Percentiles rank a stretch among this genome's conserved stretches.
These are phyloP conservation scores for Pyrus hybrid DNA, from an alignment of 331 rosid species.

Conservation along the genomic window DNA sequence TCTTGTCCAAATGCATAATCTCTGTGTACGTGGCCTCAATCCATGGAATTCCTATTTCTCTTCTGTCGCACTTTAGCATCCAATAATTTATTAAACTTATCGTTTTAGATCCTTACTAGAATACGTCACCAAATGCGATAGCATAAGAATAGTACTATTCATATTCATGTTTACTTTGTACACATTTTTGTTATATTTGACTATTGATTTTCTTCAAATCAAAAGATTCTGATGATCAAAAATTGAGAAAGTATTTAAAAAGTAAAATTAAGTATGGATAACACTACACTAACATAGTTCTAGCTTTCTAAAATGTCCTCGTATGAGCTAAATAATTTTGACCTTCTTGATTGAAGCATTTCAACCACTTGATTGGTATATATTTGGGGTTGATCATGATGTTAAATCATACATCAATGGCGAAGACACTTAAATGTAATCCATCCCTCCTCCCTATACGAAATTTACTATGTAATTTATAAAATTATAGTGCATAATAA, in stretches of 20 bases:
- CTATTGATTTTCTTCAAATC: too few relatives aligned
- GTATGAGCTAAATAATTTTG: background rate
- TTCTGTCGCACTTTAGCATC: conserved; percentile 28
- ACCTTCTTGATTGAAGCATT: conserved; percentile 16
- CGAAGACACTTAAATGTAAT: background rate
- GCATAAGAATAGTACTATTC: background rate
- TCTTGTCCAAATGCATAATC: conserved; percentile 31
- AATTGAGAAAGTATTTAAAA: too few relatives aligned
- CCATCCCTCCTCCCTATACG: too few relatives aligned
- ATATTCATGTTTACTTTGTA: too few relatives aligned
- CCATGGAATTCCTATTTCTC: conserved; percentile 7
- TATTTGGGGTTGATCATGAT: background rate
- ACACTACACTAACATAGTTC: background rate
- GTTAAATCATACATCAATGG: background rate
- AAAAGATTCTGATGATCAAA: too few relatives aligned
- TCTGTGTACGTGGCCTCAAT: conserved; percentile 44
- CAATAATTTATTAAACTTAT: conserved; percentile 7
- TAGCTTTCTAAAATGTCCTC: conserved; percentile 16
- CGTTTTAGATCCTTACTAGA: conserved; percentile 22
- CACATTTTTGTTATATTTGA: too few relatives aligned
- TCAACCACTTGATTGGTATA: background rate
- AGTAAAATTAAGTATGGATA: too few relatives aligned
- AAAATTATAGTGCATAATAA: too few relatives aligned
- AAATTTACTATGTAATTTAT: too few relatives aligned
- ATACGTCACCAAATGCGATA: conserved; percentile 39